Base-by-base conservation (phyloP, 169 alveolate genomes). In the Plasmodium vinckei region DNA sequence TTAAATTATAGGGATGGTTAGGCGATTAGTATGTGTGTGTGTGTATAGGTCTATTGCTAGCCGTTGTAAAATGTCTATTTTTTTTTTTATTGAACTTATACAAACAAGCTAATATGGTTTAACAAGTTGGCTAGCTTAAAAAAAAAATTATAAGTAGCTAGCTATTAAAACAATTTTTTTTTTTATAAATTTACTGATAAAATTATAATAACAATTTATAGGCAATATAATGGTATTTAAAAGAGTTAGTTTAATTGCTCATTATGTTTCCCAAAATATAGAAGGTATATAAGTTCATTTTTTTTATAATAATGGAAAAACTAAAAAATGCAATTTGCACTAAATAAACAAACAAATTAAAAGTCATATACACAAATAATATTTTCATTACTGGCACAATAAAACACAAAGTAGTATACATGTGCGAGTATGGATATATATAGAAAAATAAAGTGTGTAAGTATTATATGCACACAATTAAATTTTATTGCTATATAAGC, bases 211-310 rank as follows among this genome's bases (percentile, higher is more conserved):
- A 33, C 42, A 33, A 33, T 33, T 33, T 33, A 33, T 33, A 33
- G 42, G 42, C 1, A 33, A 1, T 33, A 3, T 33, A 33, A 33
- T 33, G 15, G 23, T 44, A 27, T n/a, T 44, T 67, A 33, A 67
- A 44, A 49, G 19, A 23, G 75, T 67, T 42, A 33, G 44, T 39
- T 56, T 42, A 67, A 67, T 7, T 49, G 51, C 33, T 67, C 23
- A 56, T 19, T 39, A 42, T 39, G 44, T 17, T 67, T 67, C 25
- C 44, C 25, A 9, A 17, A 56, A 39, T 49, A 5, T 33, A 9
- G 39, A 15, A 44, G n/a, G 9, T 33, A 51, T 51, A 12, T 51
- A 51, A 12, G 23, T 51, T 15, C 12, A 6, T 51, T 51, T 51
- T 49, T 51, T 12, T 12, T 51, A 51, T 51, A 51, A 51, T 51